These are phyloP conservation scores for Leccinum obscurum DNA, from an alignment of 768 basidiomycete species.

Conservation along the genomic window DNA sequence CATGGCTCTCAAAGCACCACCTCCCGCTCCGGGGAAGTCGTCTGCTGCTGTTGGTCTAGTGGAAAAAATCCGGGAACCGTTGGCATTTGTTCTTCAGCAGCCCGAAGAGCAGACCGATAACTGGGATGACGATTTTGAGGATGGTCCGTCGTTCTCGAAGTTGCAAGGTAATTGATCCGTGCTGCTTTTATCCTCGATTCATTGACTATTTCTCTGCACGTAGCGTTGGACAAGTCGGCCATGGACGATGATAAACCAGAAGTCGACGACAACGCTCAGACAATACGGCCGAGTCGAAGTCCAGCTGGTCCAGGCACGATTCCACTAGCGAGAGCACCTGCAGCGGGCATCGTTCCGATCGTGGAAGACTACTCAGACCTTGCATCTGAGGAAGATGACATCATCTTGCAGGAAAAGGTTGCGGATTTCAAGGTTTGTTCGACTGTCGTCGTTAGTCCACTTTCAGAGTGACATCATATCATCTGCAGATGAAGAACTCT, in stretches of 20 bases:
- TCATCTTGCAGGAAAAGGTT: slow-evolving; percentile 71
- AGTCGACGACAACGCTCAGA: slow-evolving; percentile 75
- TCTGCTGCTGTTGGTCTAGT: slow-evolving; percentile 32
- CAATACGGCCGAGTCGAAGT: slow-evolving; percentile 75
- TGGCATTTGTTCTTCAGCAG: slow-evolving; percentile 63
- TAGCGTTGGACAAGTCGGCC: slow-evolving; percentile 64
- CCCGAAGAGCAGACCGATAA: slow-evolving; percentile 91
- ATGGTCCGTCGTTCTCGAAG: slow-evolving; percentile 86
- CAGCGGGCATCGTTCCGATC: slow-evolving; percentile 62
- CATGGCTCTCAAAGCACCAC: slow-evolving; percentile 24
- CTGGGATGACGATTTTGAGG: slow-evolving; percentile 99
- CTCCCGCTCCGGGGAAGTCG: slow-evolving; percentile 20
- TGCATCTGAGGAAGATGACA: slow-evolving; percentile 74
- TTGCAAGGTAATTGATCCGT: slow-evolving; percentile 50
- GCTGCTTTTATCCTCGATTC: background rate
- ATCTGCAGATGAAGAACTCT: slow-evolving; percentile 63
- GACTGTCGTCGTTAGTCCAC: background rate
- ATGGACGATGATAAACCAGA: slow-evolving; percentile 55
- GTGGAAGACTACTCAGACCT: slow-evolving; percentile 94
- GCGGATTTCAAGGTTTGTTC: slow-evolving; percentile 74
- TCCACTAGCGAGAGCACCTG: slow-evolving; percentile 60
- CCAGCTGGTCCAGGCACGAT: slow-evolving; percentile 53
- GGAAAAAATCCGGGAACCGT: slow-evolving; percentile 50
- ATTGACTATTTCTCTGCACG: background rate
- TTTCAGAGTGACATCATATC: background rate